Base-by-base conservation (phyloP, 2,329 filamentous ascomycete genomes). In the Parascedosporium putredinis region DNA sequence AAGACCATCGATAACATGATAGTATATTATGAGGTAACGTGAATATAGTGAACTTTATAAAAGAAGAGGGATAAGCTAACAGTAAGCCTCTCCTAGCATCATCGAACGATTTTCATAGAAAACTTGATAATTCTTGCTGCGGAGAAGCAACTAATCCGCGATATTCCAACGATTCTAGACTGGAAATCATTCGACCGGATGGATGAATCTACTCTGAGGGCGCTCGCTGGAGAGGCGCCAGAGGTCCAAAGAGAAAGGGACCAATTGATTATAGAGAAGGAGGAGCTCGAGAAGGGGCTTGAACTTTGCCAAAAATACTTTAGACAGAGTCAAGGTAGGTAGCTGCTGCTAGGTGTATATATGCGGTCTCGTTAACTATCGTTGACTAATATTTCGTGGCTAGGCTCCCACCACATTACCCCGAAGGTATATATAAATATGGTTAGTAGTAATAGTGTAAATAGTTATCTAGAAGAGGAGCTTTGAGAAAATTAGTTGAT, bases 1-100 rank as follows among this genome's bases (percentile, higher is more conserved):
- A 44, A 44, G 42, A 27, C 42, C 7, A 44, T 44, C 8, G 42
- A 44, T 24, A 44, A 44, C 18, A 44, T 44, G 22, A 14, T 44
- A 3, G 42, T 44, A 18, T 44, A 44, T 10, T 44, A 44, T 22
- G 42, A 44, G 9, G 42, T 44, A 43, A 43, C 6, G 16, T 36
- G 7, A 7, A 36, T 16, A 9, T 5, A 36, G 8, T 31, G 7
- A 31, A 7, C 27, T 31, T 31, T 14, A 31, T 31, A 6, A 14
- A 7, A 14, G 27, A 31, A 7, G 27, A 31, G 9, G 2, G 29
- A 9, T n/a, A n/a, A n/a, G n/a, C n/a, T n/a, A n/a, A n/a, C n/a
- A n/a, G n/a, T 33, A n/a, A 33, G n/a, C 29, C 29, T n/a, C 29
- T 10, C 4, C 29, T n/a, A 33, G 42, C 42, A 44, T 16, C 42